Evolutionary conservation across 2,329 filamentous ascomycete genomes (phyloP), one percentile per base, ranked within the genome.

Genomic region (Blumeria graminis): DNA sequence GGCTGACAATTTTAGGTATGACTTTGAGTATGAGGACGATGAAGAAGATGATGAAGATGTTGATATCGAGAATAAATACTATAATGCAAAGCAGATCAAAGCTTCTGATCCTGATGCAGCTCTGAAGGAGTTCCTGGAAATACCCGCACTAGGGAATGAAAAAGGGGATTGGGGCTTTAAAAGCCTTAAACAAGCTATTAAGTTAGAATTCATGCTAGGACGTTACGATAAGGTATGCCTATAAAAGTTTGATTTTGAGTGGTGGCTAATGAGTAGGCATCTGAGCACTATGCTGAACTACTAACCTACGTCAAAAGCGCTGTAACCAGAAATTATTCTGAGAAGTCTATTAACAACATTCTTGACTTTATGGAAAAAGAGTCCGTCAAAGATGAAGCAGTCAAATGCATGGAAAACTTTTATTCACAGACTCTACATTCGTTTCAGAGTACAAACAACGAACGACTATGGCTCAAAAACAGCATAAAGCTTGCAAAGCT

Each of bases 141-240:
- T 98, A 60, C 88, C 87, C 5, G 74, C 77, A 13, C 69, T 95
- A 50, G 90, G 98, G 69, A 71, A 81, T 56, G 87, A 94, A 68
- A 98, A 96, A 71, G 87, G 87, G 59, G 90, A 98, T 69, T 96
- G 90, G 92, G 92, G 92, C 0, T 98, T 98, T 75, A 98, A 96
- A 69, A 90, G 88, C 3, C 69, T 96, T 61, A 98, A 98, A 71
- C 92, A 98, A 69, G 92, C 92, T 1, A 95, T 96, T 68, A 98
- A 98, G 71, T 76, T 95, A 1, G 89, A 96, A 68, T 95, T 94
- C 70, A 88, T 85, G 70, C 77, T 94, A n/a, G 81, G 78, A n/a
- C 78, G 80, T 68, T 96, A 94, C 65, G 80, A 86, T 55, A 78
- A 89, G 75, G 88, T 90, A 59, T 43, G 60, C 14, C 33, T 28